Evolutionary conservation across 352 stramenopile genomes (phyloP), one percentile per base, ranked within the genome.

Genomic region (Pythium periplocum): DNA sequence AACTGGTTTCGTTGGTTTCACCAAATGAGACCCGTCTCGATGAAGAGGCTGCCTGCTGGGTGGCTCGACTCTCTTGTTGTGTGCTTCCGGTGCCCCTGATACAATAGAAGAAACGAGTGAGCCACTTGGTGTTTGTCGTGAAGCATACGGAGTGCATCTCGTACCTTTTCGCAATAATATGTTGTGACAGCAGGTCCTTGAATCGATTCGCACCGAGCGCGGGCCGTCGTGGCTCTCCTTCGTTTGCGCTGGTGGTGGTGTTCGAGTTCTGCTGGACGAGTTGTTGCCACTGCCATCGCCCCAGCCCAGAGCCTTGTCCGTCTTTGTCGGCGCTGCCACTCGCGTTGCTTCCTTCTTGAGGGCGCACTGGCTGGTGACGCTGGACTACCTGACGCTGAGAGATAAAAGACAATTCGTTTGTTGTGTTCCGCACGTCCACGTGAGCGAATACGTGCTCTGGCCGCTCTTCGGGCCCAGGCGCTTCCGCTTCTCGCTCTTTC

Each of bases 311-410:
- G 66, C 57, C 7, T 39, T 8, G 6, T 47, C 42, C 11, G 51
- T 68, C 45, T 7, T 57, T 51, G 55, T 70, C 51, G 17, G 17
- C 48, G 3, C 66, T 49, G 44, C 50, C 41, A 37, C 66, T 64
- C 51, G 46, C 51, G 36, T 71, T 73, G 73, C 52, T 70, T 71
- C n/a, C 57, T 61, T 3, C 42, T 36, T 31, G 26, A 38, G 3
- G 8, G 4, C 11, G 32, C 10, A 32, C 40, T 3, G 79, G 79
- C 31, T 78, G 77, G 48, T 90, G 75, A 3, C 80, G 76, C 51
- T 90, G 75, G 17, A 93, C 76, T 3, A 93, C 82, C 57, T 90
- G 82, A 6, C 79, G 71, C 52, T 93, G 82, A 1, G 82, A 90
- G 42, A 93, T 78, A 46, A 83, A 86, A 9, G 71, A 82, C 35